phyloP scores from a whole-genome alignment of 2,329 filamentous ascomycete species.

The Cryphonectria parasitica region DNA sequence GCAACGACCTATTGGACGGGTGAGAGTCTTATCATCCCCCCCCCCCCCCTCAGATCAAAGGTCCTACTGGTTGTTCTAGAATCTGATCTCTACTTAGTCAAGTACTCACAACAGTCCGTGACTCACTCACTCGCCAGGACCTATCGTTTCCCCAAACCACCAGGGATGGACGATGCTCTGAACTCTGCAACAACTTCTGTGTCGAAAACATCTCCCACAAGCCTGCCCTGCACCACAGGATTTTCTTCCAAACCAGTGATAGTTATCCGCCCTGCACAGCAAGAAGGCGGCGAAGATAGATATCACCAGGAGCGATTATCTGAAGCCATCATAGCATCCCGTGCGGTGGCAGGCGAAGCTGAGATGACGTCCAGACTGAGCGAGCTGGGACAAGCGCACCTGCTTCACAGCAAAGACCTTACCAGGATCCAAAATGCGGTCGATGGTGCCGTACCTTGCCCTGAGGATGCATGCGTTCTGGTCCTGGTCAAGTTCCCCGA shows the following conservation, averaged over 20 bases:
- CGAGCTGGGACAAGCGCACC: conserved; percentile 6
- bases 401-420: conserved; percentile 22
- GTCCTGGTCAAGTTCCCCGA: conserved; percentile 18
- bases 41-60: too few species aligned
- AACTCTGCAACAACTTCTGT: neutral
- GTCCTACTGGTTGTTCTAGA: too few species aligned
- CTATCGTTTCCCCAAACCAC: neutral
- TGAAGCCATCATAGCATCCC: neutral
- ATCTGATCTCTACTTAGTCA: too few species aligned
- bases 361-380: neutral
- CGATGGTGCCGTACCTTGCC: neutral
- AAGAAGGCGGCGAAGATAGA: neutral
- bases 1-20: neutral
- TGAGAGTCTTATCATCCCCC: too few species aligned
- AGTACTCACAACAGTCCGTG: neutral
- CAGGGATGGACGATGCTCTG: neutral
- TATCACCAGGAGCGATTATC: neutral
- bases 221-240: neutral
- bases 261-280: neutral
- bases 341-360: neutral
- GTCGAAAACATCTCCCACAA: neutral
- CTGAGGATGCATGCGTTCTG: conserved; percentile 1
- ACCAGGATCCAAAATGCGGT: conserved; percentile 10
- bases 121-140: neutral
- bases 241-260: neutral